A percentile compares a stretch with the other conserved stretches of the same genome.
These are phyloP conservation scores for Magnusiomyces suaveolens DNA, from an alignment of 1,139 yeast species.

Conservation along the genomic window DNA sequence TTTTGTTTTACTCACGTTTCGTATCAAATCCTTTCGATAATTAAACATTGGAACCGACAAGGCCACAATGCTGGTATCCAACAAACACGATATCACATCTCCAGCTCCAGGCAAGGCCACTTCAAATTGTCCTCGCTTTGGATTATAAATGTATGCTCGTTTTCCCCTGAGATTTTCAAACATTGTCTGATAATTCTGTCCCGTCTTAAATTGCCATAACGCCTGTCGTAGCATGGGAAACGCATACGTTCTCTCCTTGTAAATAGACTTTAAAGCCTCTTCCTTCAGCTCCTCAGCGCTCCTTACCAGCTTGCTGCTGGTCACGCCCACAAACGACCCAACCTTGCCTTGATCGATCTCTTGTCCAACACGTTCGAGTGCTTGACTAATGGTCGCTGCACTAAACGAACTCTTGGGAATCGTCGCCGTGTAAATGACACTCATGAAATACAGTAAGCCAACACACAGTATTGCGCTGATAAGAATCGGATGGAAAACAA, in stretches of 20 bases:
- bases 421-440: slow-evolving; percentile 38
- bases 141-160: slow-evolving; percentile 11
- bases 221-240: slow-evolving; percentile 9
- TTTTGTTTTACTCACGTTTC: slow-evolving; percentile 39
- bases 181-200: slow-evolving; percentile 51
- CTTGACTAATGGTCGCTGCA: background rate
- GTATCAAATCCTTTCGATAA: slow-evolving; percentile 53
- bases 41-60: slow-evolving; percentile 70
- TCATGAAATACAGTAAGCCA: slow-evolving; percentile 51
- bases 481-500: slow-evolving; percentile 59
- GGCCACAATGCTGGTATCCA: slow-evolving; percentile 71
- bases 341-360: background rate
- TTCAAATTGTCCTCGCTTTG: slow-evolving; percentile 9
- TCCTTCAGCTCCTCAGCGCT: too few species aligned
- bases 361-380: background rate
- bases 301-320: background rate
- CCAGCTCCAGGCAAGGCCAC: slow-evolving; percentile 69
- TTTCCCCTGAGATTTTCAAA: slow-evolving; percentile 38
- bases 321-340: background rate
- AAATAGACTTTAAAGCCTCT: too few species aligned
- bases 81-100: slow-evolving; percentile 55
- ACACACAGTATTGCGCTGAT: slow-evolving; percentile 55
- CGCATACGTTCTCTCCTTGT: slow-evolving; percentile 27
- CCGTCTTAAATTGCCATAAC: slow-evolving; percentile 54
- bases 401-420: slow-evolving; percentile 29